Evolutionary conservation across 768 basidiomycete genomes (phyloP).

Genomic region (Boletus patriciae): DNA sequence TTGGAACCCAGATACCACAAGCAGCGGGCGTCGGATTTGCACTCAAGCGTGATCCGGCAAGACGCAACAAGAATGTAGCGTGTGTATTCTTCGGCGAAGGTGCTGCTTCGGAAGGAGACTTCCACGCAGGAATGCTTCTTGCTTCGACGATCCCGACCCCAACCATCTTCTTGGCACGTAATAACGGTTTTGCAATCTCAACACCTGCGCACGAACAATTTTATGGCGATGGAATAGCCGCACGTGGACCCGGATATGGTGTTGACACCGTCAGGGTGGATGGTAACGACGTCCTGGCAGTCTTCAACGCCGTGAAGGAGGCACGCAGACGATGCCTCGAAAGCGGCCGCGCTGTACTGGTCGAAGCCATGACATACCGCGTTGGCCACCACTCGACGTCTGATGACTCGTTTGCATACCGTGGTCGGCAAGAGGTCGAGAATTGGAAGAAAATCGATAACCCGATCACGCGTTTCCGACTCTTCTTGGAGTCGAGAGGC

Average conservation of each 20-base stretch:
- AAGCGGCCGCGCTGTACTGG: constrained; percentile 76
- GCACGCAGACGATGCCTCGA: constrained; percentile 71
- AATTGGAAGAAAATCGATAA: constrained; percentile 90
- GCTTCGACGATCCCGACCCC: constrained; percentile 77
- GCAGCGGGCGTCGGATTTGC: constrained; percentile 93
- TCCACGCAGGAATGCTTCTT: constrained; percentile 86
- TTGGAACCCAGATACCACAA: constrained; percentile 94
- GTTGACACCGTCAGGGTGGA: constrained; percentile 91
- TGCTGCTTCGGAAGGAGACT: constrained; percentile 92
- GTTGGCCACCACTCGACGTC: constrained; percentile 96
- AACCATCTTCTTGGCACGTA: constrained; percentile 70
- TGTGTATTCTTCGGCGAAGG: constrained; percentile 94
- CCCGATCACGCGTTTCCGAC: constrained; percentile 79
- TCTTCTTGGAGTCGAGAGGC: constrained; percentile 76
- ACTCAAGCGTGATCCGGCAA: constrained; percentile 70
- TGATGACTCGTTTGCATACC: constrained; percentile 94
- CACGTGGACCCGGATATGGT: constrained; percentile 87
- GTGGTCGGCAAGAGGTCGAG: constrained; percentile 86
- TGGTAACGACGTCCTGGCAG: constrained; percentile 89
- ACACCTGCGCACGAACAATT: constrained; percentile 89
- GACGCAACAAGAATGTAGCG: constrained; percentile 71
- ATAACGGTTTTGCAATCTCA: constrained; percentile 94
- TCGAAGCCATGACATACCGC: constrained; percentile 92
- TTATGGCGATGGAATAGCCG: constrained; percentile 89
- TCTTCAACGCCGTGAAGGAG: constrained; percentile 70